A percentile compares a stretch with the other conserved stretches of the same genome.
Evolutionary conservation across 768 basidiomycete genomes (phyloP).

Genomic region (Inosperma sp.): DNA sequence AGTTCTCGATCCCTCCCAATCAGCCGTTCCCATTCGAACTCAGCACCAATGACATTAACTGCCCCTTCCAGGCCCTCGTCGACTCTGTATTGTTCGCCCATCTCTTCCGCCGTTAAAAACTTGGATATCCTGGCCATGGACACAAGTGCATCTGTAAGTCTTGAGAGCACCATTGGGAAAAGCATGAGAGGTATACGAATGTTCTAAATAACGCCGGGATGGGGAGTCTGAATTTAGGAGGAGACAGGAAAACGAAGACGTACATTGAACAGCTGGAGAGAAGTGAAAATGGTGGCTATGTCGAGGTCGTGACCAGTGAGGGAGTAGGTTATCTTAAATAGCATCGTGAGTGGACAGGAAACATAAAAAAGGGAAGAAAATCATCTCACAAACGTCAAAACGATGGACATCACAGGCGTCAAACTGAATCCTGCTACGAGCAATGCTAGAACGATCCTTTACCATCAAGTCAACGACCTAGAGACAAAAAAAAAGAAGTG

Average conservation of each 20-base stretch:
- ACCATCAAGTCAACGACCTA: not conserved
- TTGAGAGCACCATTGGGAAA: slow-evolving; percentile 50
- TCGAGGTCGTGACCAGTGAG: slow-evolving; percentile 51
- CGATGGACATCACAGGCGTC: slow-evolving; percentile 47
- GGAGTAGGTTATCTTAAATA: slow-evolving; percentile 54
- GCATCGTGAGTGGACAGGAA: not conserved
- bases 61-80: slow-evolving; percentile 30
- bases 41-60: slow-evolving; percentile 47
- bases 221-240: too few species aligned
- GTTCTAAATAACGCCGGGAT: slow-evolving; percentile 33
- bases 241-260: slow-evolving; percentile 11
- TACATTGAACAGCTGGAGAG: slow-evolving; percentile 58
- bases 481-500: not conserved
- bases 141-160: slow-evolving; percentile 46
- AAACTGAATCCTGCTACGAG: slow-evolving; percentile 4
- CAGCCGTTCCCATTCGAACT: slow-evolving; percentile 48
- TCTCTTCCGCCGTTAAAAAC: slow-evolving; percentile 54
- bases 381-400: slow-evolving; percentile 51
- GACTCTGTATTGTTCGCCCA: slow-evolving; percentile 42
- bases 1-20: slow-evolving; percentile 18
- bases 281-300: slow-evolving; percentile 52
- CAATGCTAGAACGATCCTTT: not conserved
- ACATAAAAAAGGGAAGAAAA: not conserved
- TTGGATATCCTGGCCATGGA: slow-evolving; percentile 45
- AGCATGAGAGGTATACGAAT: slow-evolving; percentile 54